Evolutionary conservation across 176 grass and related monocot genomes (phyloP).

Genomic region (Oryza punctata): DNA sequence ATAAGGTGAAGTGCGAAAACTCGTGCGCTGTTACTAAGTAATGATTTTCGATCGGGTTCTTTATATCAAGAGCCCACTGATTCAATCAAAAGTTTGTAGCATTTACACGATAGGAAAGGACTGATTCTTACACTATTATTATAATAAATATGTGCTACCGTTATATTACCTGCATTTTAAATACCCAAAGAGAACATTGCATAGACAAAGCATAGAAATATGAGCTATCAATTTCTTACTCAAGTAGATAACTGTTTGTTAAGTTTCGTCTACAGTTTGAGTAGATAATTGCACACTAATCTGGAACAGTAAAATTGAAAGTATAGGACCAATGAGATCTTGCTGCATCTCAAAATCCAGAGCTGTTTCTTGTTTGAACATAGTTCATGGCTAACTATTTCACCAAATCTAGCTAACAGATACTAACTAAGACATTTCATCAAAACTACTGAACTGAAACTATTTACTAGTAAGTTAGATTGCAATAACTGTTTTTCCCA

Average conservation of each 20-base stretch:
- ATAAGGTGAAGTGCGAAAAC: neutral
- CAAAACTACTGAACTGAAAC: neutral
- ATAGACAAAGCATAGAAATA: neutral
- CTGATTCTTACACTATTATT: neutral
- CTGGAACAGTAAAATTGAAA: neutral
- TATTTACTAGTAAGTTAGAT: neutral
- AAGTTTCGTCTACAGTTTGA: neutral
- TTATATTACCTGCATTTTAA: neutral
- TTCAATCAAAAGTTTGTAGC: neutral
- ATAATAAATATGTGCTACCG: neutral
- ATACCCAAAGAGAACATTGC: neutral
- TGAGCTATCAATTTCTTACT: constrained; percentile 4
- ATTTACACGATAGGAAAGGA: neutral
- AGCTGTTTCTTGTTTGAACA: neutral
- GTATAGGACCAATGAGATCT: neutral
- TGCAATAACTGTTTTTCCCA: neutral
- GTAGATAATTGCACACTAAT: neutral
- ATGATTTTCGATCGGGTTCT: neutral
- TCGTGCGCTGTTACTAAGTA: neutral
- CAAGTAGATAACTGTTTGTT: neutral
- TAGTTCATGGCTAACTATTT: neutral
- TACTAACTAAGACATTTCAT: neutral
- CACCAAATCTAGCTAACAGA: neutral
- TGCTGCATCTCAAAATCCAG: neutral
- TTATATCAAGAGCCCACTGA: neutral